Evolutionary conservation across 495 filamentous ascomycete genomes (phyloP), one percentile per base, ranked within the genome.

Genomic region (Aspergillus kassunensis): DNA sequence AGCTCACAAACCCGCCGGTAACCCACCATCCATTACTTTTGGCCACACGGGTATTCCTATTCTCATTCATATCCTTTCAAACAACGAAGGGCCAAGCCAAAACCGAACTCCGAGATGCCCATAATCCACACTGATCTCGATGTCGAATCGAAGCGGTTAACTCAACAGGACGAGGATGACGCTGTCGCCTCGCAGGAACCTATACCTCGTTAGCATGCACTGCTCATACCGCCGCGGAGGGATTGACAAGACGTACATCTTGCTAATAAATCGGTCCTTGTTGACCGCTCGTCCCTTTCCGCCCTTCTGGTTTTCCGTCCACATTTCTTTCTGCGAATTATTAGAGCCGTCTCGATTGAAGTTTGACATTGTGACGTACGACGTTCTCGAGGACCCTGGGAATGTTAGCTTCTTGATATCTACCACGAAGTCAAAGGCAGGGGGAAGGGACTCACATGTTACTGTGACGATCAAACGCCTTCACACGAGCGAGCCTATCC

Each of bases 181-280:
- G 51, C 51, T 53, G 24, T 53, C 51, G 34, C 51, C 51, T 46
- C 51, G 51, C 23, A 53, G 51, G 51, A 53, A 53, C 51, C 51
- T 53, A 24, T 29, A 19, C 23, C 5, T 4, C 3, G 33, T 52
- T 27, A 46, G 35, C 37, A 44, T 6, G 18, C 6, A 11, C 12
- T 11, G n/a, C 18, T 88, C 86, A 4, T 6, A 30, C 1, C 6
- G 64, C 76, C 4, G 73, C 76, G 6, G 83, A 82, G 13, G 25
- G 10, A 12, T 6, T n/a, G 19, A 18, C n/a, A 25, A 48, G 23
- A 77, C 87, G 52, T 67, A 96, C 93, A 98, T 90, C 78, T 98
- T 98, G 79, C 89, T 95, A 61, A 97, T 91, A 71, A 97, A 98
- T 25, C 95, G 79, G 71, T 98, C 93, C 81, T 97, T 97, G 73